phyloP scores from a whole-genome alignment of 2,329 filamentous ascomycete species.

The Exophiala lecanii-corni region DNA sequence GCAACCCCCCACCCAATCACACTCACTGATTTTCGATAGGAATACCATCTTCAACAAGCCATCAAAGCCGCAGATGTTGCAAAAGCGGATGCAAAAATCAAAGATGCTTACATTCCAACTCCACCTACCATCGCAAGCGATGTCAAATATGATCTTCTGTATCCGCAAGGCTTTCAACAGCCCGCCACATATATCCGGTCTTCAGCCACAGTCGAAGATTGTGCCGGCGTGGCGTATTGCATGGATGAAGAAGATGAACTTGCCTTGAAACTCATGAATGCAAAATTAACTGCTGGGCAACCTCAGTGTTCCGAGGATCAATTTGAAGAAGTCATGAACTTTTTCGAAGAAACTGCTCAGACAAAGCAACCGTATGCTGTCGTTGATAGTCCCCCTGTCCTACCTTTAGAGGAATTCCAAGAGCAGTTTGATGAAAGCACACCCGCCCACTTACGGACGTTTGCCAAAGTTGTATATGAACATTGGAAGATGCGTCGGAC shows the following conservation, averaged over 20 bases:
- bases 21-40: constrained; percentile 48
- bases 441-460: constrained; percentile 50
- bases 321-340: constrained; percentile 90
- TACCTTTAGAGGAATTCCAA: constrained; percentile 70
- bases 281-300: constrained; percentile 59
- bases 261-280: constrained; percentile 79
- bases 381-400: constrained; percentile 80
- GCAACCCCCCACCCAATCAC: constrained; percentile 23
- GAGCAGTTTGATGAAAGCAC: constrained; percentile 59
- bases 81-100: constrained; percentile 55
- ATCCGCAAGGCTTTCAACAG: constrained; percentile 72
- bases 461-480: constrained; percentile 77
- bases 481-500: constrained; percentile 77
- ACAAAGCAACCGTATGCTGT: constrained; percentile 82
- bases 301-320: constrained; percentile 75
- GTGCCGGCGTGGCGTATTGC: constrained; percentile 83
- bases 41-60: constrained; percentile 91
- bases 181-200: constrained; percentile 94
- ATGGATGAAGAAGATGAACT: constrained; percentile 87
- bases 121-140: constrained; percentile 59
- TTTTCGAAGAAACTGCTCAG: constrained; percentile 83
- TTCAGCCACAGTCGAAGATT: constrained; percentile 97
- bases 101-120: constrained; percentile 63
- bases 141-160: constrained; percentile 84
- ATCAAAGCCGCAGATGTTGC: constrained; percentile 56